These are phyloP conservation scores for Monosiga brevicollis DNA, from an alignment of 78 protist species.

Conservation along the genomic window DNA sequence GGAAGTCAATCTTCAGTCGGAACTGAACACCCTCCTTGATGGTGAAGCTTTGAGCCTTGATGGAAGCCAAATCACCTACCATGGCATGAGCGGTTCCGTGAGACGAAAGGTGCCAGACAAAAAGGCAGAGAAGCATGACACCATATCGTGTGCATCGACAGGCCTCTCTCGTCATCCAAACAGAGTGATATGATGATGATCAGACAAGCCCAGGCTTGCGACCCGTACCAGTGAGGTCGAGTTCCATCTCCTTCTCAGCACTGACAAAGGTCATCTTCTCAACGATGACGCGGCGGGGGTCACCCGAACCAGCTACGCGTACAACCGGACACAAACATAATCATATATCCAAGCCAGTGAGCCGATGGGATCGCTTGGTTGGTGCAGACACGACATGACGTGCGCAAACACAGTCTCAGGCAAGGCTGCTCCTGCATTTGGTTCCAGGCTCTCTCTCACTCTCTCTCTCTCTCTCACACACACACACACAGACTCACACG, in stretches of 20 bases:
- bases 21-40: conserved; percentile 59
- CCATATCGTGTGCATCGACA: background rate
- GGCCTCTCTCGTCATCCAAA: background rate
- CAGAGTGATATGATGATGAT: background rate
- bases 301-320: background rate
- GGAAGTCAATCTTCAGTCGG: conserved; percentile 47
- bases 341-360: background rate
- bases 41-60: conserved; percentile 43
- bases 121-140: background rate
- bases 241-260: background rate
- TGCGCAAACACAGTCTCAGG: background rate
- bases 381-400: background rate
- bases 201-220: too few species aligned
- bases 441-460: background rate
- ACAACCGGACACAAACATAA: background rate
- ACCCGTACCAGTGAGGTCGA: conserved; percentile 15
- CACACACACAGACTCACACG: background rate
- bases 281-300: conserved; percentile 1
- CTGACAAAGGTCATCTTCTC: background rate
- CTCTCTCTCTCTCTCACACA: background rate
- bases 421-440: background rate
- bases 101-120: background rate
- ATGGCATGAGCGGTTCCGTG: background rate
- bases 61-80: background rate
- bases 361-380: background rate